These are phyloP conservation scores for Ophiostoma novo-ulmi DNA, from an alignment of 2,329 filamentous ascomycete genomes.

Conservation along the genomic window DNA sequence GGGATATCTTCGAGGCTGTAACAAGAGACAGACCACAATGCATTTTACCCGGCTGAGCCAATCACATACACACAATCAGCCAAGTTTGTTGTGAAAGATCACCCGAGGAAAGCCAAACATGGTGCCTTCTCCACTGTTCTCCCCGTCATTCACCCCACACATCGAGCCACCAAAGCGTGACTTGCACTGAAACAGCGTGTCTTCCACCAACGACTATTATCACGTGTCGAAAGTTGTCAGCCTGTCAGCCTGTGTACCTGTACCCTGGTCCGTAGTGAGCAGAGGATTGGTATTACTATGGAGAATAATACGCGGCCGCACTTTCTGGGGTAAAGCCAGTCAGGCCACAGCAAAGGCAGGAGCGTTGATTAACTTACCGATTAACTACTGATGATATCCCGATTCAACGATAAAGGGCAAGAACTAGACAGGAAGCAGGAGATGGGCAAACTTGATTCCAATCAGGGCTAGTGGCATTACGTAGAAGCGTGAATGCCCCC, in stretches of 20 bases:
- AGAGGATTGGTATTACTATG: not conserved
- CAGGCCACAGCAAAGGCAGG: not conserved
- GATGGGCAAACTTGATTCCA: not conserved
- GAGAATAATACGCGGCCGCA: not conserved
- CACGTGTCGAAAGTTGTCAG: slow-evolving; percentile 8
- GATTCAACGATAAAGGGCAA: not conserved
- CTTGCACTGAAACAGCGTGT: not conserved
- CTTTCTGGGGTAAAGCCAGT: slow-evolving; percentile 2
- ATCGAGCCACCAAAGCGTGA: slow-evolving; percentile 13
- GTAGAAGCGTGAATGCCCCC: not conserved
- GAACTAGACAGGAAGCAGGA: not conserved
- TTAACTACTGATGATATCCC: not conserved
- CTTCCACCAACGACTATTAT: not conserved
- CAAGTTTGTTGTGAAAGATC: slow-evolving; percentile 3
- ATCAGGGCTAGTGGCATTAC: not conserved
- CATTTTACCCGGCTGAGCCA: slow-evolving; percentile 16
- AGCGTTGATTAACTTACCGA: not conserved
- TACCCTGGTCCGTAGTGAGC: not conserved
- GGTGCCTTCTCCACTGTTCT: not conserved
- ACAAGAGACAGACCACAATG: not conserved
- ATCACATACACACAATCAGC: slow-evolving; percentile 17
- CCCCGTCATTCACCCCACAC: not conserved
- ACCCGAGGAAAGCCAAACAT: slow-evolving; percentile 15
- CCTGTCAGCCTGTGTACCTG: not conserved
- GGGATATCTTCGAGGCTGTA: not conserved